Base-by-base conservation (phyloP, 805 yeast species). In the Zygoascus flipseniorum region DNA sequence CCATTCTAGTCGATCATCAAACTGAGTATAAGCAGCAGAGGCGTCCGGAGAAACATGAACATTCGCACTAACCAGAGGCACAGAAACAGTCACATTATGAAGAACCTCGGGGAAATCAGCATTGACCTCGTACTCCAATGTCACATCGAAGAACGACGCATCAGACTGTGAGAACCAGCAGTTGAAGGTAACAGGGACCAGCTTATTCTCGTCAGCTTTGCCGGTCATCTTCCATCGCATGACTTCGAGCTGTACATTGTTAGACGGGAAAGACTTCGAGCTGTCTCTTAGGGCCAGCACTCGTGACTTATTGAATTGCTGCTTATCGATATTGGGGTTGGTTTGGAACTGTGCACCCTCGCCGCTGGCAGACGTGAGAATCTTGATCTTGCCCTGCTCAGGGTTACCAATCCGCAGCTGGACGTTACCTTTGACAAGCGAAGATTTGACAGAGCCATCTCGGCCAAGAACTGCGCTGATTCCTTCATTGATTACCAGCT, bases 261-360 rank as follows among this genome's bases (percentile, higher is more conserved):
- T 89, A 9, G 89, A 76, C 42, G 98, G 98, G 80, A 93, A 90
- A 37, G 89, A 80, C 65, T 88, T 87, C 47, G 77, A 65, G 52
- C 81, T 73, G 67, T 90, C 95, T 66, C 86, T 87, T 64, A 90
- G 78, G 0, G 85, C 85, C 63, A 93, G 81, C 44, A 78, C 69
- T 54, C 78, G 74, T 14, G 74, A 68, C 13, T 77, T 66, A 46
- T 77, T 75, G 69, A 92, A 93, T 64, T 80, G 69, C 43, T 72
- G 73, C 64, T 86, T 84, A 72, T 93, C 97, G 59, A 93, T 95
- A 67, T 92, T 90, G 58, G 99, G 99, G 74, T 93, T 97, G 14
- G 98, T 89, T 70, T 90, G 90, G 74, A 80, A 93, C 65, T 85
- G 89, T 47, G 82, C 69, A 41, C 74, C 69, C 76, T 70, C 43